These are phyloP conservation scores for Cyclocybe cylindracea DNA, from an alignment of 768 basidiomycete species.

Conservation along the genomic window DNA sequence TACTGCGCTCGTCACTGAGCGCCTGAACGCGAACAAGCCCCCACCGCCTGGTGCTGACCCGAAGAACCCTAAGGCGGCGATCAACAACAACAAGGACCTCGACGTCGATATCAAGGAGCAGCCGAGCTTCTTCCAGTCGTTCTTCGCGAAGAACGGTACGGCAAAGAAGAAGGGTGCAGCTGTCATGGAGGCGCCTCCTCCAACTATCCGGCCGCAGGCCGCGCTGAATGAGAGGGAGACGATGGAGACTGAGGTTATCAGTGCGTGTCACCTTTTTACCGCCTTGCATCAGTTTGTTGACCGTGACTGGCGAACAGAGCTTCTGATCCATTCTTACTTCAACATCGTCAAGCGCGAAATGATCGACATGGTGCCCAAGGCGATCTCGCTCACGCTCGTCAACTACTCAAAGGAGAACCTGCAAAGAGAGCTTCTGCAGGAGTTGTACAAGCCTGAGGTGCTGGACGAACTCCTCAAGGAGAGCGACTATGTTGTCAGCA, in stretches of 20 bases:
- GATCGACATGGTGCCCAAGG: constrained; percentile 99
- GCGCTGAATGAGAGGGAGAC: constrained; percentile 93
- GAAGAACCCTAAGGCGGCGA: constrained; percentile 60
- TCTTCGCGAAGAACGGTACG: constrained; percentile 76
- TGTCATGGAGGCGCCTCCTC: constrained; percentile 72
- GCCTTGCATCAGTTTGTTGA: no score
- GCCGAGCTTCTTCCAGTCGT: constrained; percentile 90
- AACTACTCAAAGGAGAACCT: constrained; percentile 92
- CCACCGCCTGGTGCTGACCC: constrained; percentile 54
- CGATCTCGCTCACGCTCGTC: constrained; percentile 88
- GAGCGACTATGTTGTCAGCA: constrained; percentile 84
- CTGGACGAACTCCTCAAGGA: constrained; percentile 95
- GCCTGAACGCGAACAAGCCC: constrained; percentile 80
- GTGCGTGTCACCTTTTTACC: constrained; percentile 47
- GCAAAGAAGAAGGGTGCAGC: constrained; percentile 56
- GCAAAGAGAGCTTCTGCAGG: constrained; percentile 91
- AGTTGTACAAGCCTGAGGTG: constrained; percentile 96
- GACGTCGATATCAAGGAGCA: constrained; percentile 90
- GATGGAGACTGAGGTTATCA: constrained; percentile 99
- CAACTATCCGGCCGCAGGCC: constrained; percentile 85
- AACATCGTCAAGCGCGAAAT: constrained; percentile 99
- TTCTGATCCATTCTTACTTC: constrained; percentile 95
- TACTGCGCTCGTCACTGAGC: constrained; percentile 83
- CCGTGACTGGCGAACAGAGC: constrained; percentile 49
- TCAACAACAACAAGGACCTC: constrained; percentile 94